Evolutionary conservation across 176 grass and related monocot species (phyloP), one percentile per base, ranked within the genome.

Genomic region (Metroxylon sagu): DNA sequence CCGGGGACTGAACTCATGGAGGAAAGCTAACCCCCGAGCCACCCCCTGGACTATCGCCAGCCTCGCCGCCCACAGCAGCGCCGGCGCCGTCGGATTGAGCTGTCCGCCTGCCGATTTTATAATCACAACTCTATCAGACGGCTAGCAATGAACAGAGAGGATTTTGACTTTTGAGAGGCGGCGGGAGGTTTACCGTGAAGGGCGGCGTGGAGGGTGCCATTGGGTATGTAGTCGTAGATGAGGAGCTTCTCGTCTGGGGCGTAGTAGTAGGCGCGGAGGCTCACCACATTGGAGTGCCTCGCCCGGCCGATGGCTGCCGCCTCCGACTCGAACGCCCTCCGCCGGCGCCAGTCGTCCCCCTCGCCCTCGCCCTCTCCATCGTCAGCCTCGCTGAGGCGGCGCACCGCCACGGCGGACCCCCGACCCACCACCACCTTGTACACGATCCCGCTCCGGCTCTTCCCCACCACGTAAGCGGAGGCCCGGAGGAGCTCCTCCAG

Each of bases 231-330:
- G 51, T 92, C 93, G 57, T 92, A 98, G 84, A 98, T 88, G 57
- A 98, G 87, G 14, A 98, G 85, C 75, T 90, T 90, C 84, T 98
- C 93, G 73, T 98, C 93, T 3, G 93, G 87, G 2, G 93, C 93
- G 66, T 88, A 98, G 70, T 98, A 98, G 80, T 98, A 98, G 2
- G 93, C 93, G 39, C 79, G 87, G 59, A 98, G 84, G 50, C 84
- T 72, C 8, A 89, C 84, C 27, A 98, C 84, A 31, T 98, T 98
- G 5, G 87, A 84, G 56, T 98, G 93, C 21, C 69, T 61, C 8
- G 82, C 82, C 50, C 87, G 84, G 50, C 84, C 94, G 18, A 98
- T 89, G 19, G 84, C 69, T 2, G 72, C 72, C 1, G 85, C 94
- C 79, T 98, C 93, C 0, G 82, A 25, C 72, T 98, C 88, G 69